Percentiles rank a stretch among this genome's conserved stretches.
Conservation (phyloP, 306 rosid genomes). For the Parietaria judaica region DNA sequence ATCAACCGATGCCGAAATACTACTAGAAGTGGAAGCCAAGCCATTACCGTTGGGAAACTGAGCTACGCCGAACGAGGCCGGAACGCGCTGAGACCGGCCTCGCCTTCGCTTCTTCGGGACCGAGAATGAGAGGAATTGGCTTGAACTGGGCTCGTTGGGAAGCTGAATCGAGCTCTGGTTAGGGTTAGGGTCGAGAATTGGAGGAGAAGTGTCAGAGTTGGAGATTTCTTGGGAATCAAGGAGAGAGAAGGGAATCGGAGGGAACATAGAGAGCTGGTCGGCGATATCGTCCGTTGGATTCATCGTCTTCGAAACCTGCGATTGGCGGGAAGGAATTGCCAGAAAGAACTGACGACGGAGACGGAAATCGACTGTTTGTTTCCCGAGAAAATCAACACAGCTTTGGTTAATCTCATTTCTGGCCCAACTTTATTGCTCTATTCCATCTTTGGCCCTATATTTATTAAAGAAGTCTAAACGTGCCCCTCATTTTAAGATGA, state of each 20-base stretch:
- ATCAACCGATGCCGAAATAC: slow-evolving; percentile 21
- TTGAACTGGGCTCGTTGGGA: slow-evolving; percentile 26
- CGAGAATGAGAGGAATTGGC: slow-evolving; percentile 47
- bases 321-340: background rate
- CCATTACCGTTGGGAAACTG: slow-evolving; percentile 22
- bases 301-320: slow-evolving; percentile 21
- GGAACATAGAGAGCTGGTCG: slow-evolving; percentile 36
- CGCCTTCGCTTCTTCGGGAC: slow-evolving; percentile 83
- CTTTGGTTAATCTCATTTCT: no score
- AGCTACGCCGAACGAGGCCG: slow-evolving; percentile 51
- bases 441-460: no score
- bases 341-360: background rate
- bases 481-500: no score
- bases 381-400: background rate
- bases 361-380: slow-evolving; percentile 13
- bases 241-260: slow-evolving; percentile 42
- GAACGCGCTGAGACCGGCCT: slow-evolving; percentile 68
- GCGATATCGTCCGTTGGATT: slow-evolving; percentile 29
- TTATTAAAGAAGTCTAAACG: no score
- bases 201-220: slow-evolving; percentile 24
- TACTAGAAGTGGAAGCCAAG: slow-evolving; percentile 28
- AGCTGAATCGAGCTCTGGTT: slow-evolving; percentile 16
- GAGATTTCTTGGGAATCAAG: slow-evolving; percentile 35
- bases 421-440: no score
- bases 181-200: slow-evolving; percentile 28